These are phyloP conservation scores for Ceratobasidium sp. DNA, from an alignment of 1,284 basidiomycete species.

Conservation along the genomic window DNA sequence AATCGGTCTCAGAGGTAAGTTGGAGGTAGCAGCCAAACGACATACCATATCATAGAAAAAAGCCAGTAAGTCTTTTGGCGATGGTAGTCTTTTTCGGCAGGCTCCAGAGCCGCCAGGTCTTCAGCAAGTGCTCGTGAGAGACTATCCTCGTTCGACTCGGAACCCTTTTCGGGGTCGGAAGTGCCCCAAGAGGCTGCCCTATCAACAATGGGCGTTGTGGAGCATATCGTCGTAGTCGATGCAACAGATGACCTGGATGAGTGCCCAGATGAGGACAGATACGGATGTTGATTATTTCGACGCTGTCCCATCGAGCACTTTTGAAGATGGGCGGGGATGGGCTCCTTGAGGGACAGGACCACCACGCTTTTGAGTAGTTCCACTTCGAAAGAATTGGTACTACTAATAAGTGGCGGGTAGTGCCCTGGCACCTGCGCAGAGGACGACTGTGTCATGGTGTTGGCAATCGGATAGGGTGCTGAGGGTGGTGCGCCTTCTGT, in stretches of 20 bases:
- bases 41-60: conserved; percentile 27
- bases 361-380: background rate
- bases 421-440: background rate
- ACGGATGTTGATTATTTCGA: background rate
- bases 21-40: too few species aligned
- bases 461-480: background rate
- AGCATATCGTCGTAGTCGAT: conserved; percentile 6
- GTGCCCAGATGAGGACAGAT: conserved; percentile 7
- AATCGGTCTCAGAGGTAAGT: background rate
- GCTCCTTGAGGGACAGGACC: background rate
- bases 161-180: conserved; percentile 15
- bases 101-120: conserved; percentile 15
- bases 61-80: conserved; percentile 25
- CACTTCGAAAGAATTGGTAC: background rate
- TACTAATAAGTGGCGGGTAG: background rate
- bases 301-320: background rate
- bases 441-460: background rate
- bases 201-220: background rate
- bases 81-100: conserved; percentile 26
- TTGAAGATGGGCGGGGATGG: background rate
- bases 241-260: conserved; percentile 1
- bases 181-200: background rate
- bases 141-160: conserved; percentile 17
- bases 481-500: background rate
- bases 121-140: background rate